Conservation (phyloP, 805 yeast genomes). For the Candida easanensis region DNA sequence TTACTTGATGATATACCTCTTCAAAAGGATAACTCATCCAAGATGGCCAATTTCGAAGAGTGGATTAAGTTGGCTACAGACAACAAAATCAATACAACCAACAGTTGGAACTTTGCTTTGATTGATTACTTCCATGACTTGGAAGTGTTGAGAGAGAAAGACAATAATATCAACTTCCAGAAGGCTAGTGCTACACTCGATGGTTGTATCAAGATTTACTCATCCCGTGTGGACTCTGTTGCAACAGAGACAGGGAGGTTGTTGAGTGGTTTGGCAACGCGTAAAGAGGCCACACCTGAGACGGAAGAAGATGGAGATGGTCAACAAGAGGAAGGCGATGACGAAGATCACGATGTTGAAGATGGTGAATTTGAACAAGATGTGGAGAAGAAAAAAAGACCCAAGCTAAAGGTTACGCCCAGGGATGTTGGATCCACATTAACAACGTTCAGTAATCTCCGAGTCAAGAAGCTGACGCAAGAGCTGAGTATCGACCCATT, state of each 20-base stretch:
- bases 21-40: slow-evolving; percentile 34
- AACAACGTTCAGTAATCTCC: slow-evolving; percentile 48
- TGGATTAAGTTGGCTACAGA: slow-evolving; percentile 32
- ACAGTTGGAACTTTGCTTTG: slow-evolving; percentile 87
- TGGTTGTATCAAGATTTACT: slow-evolving; percentile 91
- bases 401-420: slow-evolving; percentile 19
- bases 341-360: slow-evolving; percentile 14
- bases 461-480: slow-evolving; percentile 55
- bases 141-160: slow-evolving; percentile 70
- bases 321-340: slow-evolving; percentile 27
- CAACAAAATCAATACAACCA: slow-evolving; percentile 70
- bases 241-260: slow-evolving; percentile 86
- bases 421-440: slow-evolving; percentile 40
- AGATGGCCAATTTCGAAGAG: slow-evolving; percentile 29
- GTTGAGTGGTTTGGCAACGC: slow-evolving; percentile 66
- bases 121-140: slow-evolving; percentile 90
- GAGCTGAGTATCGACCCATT: slow-evolving; percentile 70
- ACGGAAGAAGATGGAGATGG: slow-evolving; percentile 22
- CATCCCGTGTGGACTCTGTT: slow-evolving; percentile 90
- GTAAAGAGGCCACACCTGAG: slow-evolving; percentile 15
- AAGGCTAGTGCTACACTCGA: slow-evolving; percentile 88
- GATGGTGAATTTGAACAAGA: slow-evolving; percentile 1
- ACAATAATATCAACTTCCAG: slow-evolving; percentile 78
- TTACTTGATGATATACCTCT: slow-evolving; percentile 25
- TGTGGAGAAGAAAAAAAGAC: background rate